Conservation (phyloP, 1,284 basidiomycete species). For the Fereydounia khargensis region DNA sequence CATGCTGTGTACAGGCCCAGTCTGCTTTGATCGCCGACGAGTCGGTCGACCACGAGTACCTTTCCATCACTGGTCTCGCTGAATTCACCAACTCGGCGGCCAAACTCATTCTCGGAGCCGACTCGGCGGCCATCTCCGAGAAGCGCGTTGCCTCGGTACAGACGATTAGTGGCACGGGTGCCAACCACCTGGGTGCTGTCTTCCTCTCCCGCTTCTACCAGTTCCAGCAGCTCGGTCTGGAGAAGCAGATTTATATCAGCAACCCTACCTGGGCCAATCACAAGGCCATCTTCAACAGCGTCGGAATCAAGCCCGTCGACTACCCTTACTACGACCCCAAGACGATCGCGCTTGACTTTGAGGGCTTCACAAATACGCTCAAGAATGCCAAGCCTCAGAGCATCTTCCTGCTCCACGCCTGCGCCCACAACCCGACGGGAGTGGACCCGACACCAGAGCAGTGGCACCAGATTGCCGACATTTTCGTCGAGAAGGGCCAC, state of each 20-base stretch:
- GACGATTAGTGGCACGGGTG: constrained; percentile 92
- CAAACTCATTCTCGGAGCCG: constrained; percentile 73
- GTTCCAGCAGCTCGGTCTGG: constrained; percentile 53
- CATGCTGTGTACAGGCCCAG: constrained; percentile 65
- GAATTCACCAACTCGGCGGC: constrained; percentile 77
- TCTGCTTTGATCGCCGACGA: constrained; percentile 70
- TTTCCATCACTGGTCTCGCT: constrained; percentile 82
- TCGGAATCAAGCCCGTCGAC: constrained; percentile 73
- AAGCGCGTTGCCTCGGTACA: constrained; percentile 57
- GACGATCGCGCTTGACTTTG: constrained; percentile 82
- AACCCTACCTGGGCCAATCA: constrained; percentile 97
- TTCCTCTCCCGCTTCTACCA: constrained; percentile 84
- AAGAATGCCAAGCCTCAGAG: constrained; percentile 68
- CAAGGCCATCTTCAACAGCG: constrained; percentile 80
- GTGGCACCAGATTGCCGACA: constrained; percentile 77
- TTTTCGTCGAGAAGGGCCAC: constrained; percentile 74
- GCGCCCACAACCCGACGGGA: constrained; percentile 91
- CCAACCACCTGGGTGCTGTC: constrained; percentile 84
- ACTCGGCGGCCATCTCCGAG: constrained; percentile 72
- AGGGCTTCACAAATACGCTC: constrained; percentile 68
- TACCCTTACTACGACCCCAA: constrained; percentile 89
- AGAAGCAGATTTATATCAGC: constrained; percentile 70
- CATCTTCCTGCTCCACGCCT: constrained; percentile 85
- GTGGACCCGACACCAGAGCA: constrained; percentile 87
- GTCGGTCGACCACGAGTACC: constrained; percentile 85